Percentiles rank a stretch among this genome's conserved stretches.
phyloP scores from a whole-genome alignment of 441 rosid genomes.

The Populus hybrid region DNA sequence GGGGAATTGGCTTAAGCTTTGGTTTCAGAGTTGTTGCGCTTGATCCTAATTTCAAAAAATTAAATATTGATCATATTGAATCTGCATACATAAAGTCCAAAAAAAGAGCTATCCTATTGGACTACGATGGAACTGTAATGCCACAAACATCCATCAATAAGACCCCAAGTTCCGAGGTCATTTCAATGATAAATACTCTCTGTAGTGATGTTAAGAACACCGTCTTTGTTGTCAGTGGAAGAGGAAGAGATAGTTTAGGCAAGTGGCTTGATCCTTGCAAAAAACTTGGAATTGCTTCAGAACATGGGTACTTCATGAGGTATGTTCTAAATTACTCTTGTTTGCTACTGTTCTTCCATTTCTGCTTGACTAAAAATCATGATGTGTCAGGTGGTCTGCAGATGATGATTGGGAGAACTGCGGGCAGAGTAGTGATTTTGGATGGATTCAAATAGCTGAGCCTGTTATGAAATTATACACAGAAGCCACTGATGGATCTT shows the following conservation, averaged over 20 bases:
- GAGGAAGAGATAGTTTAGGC: slow-evolving; percentile 59
- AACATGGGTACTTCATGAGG: slow-evolving; percentile 72
- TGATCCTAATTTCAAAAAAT: slow-evolving; percentile 64
- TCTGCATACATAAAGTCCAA: slow-evolving; percentile 55
- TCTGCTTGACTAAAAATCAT: slow-evolving; percentile 5
- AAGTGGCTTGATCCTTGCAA: slow-evolving; percentile 68
- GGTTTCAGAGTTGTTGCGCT: slow-evolving; percentile 72
- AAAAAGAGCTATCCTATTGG: slow-evolving; percentile 61
- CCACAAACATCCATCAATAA: slow-evolving; percentile 65
- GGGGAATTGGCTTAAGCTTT: slow-evolving; percentile 75
- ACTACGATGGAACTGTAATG: slow-evolving; percentile 76
- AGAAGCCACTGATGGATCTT: slow-evolving; percentile 72
- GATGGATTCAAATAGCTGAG: slow-evolving; percentile 67
- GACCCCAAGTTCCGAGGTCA: slow-evolving; percentile 47
- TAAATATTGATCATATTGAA: slow-evolving; percentile 49
- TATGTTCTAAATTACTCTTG: slow-evolving; percentile 8
- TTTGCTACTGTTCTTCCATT: not conserved
- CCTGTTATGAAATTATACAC: slow-evolving; percentile 73
- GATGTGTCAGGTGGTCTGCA: slow-evolving; percentile 46
- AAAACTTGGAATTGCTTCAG: slow-evolving; percentile 69
- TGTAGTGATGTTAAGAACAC: slow-evolving; percentile 51
- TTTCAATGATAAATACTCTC: slow-evolving; percentile 47
- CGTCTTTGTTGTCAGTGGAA: slow-evolving; percentile 70
- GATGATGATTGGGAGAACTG: slow-evolving; percentile 46
- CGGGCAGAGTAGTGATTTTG: slow-evolving; percentile 53